Base-by-base conservation (phyloP, 2,329 filamentous ascomycete species). In the Metarhizium sp. region DNA sequence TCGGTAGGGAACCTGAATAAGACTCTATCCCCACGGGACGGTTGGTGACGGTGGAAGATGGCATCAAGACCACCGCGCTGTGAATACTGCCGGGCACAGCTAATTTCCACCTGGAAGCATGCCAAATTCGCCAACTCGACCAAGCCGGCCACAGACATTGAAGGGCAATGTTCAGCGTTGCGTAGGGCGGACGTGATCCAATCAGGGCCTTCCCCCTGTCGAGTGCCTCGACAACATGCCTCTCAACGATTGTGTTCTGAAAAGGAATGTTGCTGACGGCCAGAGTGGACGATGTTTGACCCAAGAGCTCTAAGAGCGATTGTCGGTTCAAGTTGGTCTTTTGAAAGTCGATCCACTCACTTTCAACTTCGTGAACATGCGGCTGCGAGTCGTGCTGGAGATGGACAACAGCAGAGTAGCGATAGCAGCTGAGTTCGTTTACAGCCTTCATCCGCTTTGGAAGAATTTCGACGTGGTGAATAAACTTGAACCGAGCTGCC, bases 71-170 rank as follows among this genome's bases (percentile, higher is more conserved):
- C 59, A 30, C 62, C 62, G 4, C 55, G 53, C 50, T 60, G 62
- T 3, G 53, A 52, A 18, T 42, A 25, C 30, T 73, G 73, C 18
- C 67, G 63, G 0, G 76, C 78, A 58, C 74, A 75, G 51, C 69
- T 67, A 0, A 68, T 62, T 32, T 78, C 72, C 32, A 78, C 76
- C 73, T 62, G 56, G 25, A 25, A 25, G 25, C 25, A 25, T 25
- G 25, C 25, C 25, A 25, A 25, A 25, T 68, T 36, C 14, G 60
- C 60, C 3, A 68, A 45, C 30, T 60, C 52, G 0, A 54, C 57
- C 6, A 66, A 49, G 4, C 64, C 63, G 13, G 45, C 16, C 0
- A 58, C 49, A 8, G 60, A 57, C 0, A 59, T 50, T 1, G 54
- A 56, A 1, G 25, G 25, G 25, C 25, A 25, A 25, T 76, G 79